A percentile compares a stretch with the other conserved stretches of the same genome.
Conservation (phyloP, 2,329 filamentous ascomycete genomes). For the Westerdykella sp. region DNA sequence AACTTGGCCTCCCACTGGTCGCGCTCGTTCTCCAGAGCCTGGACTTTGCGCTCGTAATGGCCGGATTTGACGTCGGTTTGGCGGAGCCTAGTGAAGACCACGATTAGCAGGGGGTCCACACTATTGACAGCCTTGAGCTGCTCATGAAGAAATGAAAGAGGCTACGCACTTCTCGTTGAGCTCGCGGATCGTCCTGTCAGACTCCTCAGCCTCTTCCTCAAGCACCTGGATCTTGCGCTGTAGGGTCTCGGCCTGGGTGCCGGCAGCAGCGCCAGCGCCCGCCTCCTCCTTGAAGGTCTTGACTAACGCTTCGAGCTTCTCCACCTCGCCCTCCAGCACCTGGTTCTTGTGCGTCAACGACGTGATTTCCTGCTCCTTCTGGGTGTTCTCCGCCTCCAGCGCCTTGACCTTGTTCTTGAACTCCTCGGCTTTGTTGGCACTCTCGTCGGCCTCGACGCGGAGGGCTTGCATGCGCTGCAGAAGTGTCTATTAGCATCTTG, state of each 20-base stretch:
- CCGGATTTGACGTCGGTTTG: slow-evolving; percentile 99
- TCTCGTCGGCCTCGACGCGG: slow-evolving; percentile 87
- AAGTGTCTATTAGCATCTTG: slow-evolving; percentile 7
- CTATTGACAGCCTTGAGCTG: neutral
- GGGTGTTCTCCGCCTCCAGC: slow-evolving; percentile 88
- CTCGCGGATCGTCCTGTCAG: slow-evolving; percentile 93
- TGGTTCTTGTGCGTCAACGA: slow-evolving; percentile 94
- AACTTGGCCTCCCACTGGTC: slow-evolving; percentile 97
- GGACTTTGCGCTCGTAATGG: slow-evolving; percentile 98
- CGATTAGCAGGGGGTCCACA: slow-evolving; percentile 13
- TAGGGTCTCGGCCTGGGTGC: slow-evolving; percentile 85
- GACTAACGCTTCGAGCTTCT: slow-evolving; percentile 80
- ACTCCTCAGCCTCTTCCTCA: slow-evolving; percentile 95
- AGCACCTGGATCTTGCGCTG: slow-evolving; percentile 90
- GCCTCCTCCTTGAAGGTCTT: slow-evolving; percentile 84
- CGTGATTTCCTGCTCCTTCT: slow-evolving; percentile 97
- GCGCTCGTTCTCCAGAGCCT: slow-evolving; percentile 84
- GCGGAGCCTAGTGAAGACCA: slow-evolving; percentile 63
- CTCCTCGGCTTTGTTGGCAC: slow-evolving; percentile 75
- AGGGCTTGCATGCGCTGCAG: slow-evolving; percentile 87
- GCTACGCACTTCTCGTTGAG: slow-evolving; percentile 90
- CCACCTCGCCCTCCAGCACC: slow-evolving; percentile 81
- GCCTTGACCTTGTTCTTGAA: slow-evolving; percentile 79
- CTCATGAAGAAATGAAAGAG: slow-evolving; percentile 2
- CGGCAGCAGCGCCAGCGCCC: slow-evolving; percentile 73